Percentiles rank a stretch among this genome's conserved stretches.
phyloP scores from a whole-genome alignment of 257 asterid species.

The Catharanthus roseus region DNA sequence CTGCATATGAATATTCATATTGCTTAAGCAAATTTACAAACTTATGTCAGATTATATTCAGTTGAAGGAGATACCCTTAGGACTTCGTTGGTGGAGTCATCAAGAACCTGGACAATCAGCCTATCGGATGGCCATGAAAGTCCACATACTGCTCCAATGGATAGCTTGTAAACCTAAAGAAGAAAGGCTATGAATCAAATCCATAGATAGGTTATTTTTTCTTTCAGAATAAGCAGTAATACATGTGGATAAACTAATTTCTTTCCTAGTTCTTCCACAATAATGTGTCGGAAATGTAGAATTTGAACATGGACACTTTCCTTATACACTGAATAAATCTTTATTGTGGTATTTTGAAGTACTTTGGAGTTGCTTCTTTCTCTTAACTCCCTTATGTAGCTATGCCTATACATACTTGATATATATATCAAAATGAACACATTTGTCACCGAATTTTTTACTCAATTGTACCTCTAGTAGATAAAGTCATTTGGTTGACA shows the following conservation, averaged over 20 bases:
- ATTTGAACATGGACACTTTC: background rate
- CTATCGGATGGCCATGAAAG: slow-evolving; percentile 82
- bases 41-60: slow-evolving; percentile 3
- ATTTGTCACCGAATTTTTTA: slow-evolving; percentile 1
- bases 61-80: slow-evolving; percentile 51
- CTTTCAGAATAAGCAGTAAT: background rate
- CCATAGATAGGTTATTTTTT: background rate
- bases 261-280: slow-evolving; percentile 1
- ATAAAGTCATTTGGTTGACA: slow-evolving; percentile 1
- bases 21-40: slow-evolving; percentile 8
- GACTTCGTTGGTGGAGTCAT: slow-evolving; percentile 76
- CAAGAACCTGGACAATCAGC: slow-evolving; percentile 73
- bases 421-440: background rate
- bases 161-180: slow-evolving; percentile 79
- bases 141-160: slow-evolving; percentile 75
- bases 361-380: background rate
- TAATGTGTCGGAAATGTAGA: background rate
- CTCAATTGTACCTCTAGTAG: background rate
- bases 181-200: slow-evolving; percentile 21
- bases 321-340: background rate
- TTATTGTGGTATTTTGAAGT: background rate
- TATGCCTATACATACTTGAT: background rate
- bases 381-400: background rate
- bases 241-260: background rate
- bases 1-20: slow-evolving; percentile 34